A percentile compares a stretch with the other conserved stretches of the same genome.
Evolutionary conservation across 140 eudicot species (phyloP).

Genomic region (Cichorium intybus): DNA sequence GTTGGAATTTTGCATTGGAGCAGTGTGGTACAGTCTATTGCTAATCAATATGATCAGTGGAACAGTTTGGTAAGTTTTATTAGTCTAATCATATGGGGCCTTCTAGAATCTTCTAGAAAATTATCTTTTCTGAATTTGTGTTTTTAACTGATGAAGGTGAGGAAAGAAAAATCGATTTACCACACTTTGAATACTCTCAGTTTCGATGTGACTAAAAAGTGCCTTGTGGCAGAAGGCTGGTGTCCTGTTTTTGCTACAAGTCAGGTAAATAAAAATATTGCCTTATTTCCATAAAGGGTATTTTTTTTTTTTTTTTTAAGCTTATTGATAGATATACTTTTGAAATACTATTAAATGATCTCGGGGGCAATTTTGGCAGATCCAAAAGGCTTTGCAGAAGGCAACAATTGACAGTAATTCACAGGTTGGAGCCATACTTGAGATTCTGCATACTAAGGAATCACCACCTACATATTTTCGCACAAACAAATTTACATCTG

Average conservation of each 20-base stretch:
- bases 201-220: constrained; percentile 83
- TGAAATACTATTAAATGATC: constrained; percentile 8
- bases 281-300: neutral
- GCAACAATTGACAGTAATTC: constrained; percentile 76
- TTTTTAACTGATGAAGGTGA: constrained; percentile 52
- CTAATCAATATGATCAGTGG: constrained; percentile 78
- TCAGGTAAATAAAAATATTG: constrained; percentile 62
- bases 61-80: constrained; percentile 59
- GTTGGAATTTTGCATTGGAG: constrained; percentile 68
- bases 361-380: constrained; percentile 36
- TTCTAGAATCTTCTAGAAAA: constrained; percentile 13
- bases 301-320: too few relatives aligned
- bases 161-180: constrained; percentile 67
- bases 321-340: constrained; percentile 1
- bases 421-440: constrained; percentile 76
- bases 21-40: constrained; percentile 64
- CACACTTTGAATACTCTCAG: constrained; percentile 79
- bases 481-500: constrained; percentile 73
- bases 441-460: constrained; percentile 64
- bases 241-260: constrained; percentile 79
- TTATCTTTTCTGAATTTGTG: constrained; percentile 1
- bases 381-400: constrained; percentile 56
- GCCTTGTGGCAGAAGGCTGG: constrained; percentile 99
- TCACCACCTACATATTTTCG: constrained; percentile 84
- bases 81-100: neutral